A percentile compares a stretch with the other conserved stretches of the same genome.
Conservation (phyloP, 2,329 filamentous ascomycete genomes). For the Aureobasidium pullulans region DNA sequence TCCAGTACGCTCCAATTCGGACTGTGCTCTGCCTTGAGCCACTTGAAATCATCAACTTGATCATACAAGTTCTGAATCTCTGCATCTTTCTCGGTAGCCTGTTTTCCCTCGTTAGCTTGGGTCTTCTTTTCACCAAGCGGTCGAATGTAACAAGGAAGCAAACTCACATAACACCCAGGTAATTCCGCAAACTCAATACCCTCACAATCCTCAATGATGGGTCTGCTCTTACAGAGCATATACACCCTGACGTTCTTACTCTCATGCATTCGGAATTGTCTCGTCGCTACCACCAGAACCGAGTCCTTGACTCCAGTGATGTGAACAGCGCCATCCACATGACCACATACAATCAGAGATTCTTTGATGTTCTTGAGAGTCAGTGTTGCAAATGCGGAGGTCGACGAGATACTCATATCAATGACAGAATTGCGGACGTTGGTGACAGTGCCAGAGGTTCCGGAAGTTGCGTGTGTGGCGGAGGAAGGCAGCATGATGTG, state of each 20-base stretch:
- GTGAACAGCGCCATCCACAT: slow-evolving; percentile 73
- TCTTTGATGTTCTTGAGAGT: slow-evolving; percentile 61
- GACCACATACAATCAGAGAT: slow-evolving; percentile 70
- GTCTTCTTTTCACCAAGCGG: no score
- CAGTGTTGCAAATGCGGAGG: slow-evolving; percentile 58
- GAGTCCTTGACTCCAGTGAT: slow-evolving; percentile 67
- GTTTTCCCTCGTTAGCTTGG: background rate
- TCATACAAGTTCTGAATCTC: slow-evolving; percentile 64
- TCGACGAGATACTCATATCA: slow-evolving; percentile 49
- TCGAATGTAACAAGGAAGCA: background rate
- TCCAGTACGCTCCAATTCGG: slow-evolving; percentile 78
- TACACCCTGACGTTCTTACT: slow-evolving; percentile 77
- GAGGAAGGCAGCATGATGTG: slow-evolving; percentile 72
- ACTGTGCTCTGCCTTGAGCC: slow-evolving; percentile 78
- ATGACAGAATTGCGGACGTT: slow-evolving; percentile 65
- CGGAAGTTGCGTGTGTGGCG: slow-evolving; percentile 59
- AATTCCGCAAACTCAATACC: slow-evolving; percentile 72
- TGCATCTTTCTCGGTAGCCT: slow-evolving; percentile 21
- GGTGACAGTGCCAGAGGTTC: slow-evolving; percentile 60
- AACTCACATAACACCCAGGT: slow-evolving; percentile 61
- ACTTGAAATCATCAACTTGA: slow-evolving; percentile 95
- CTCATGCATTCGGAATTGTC: slow-evolving; percentile 91
- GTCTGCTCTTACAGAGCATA: slow-evolving; percentile 70
- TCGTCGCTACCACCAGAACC: slow-evolving; percentile 68
- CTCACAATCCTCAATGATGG: slow-evolving; percentile 87